phyloP scores from a whole-genome alignment of 1,284 basidiomycete genomes.

The Xerocomus nothofagi region DNA sequence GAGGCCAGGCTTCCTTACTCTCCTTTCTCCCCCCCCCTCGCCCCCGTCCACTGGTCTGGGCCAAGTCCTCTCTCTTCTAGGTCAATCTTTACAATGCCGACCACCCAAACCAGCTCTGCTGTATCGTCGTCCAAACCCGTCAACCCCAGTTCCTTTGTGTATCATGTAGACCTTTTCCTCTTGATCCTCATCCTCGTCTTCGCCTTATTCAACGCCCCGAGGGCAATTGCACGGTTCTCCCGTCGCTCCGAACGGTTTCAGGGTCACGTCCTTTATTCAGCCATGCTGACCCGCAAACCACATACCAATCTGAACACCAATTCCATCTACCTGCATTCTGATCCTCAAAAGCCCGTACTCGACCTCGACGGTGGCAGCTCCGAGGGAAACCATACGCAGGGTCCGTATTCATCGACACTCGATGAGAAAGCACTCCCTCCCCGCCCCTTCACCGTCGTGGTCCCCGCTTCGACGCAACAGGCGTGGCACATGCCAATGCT shows the following conservation, averaged over 20 bases:
- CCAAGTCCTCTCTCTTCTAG: slow-evolving; percentile 2
- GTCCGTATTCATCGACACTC: not conserved
- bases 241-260: slow-evolving; percentile 44
- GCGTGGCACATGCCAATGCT: slow-evolving; percentile 50
- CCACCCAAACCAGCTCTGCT: not conserved
- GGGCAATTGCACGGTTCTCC: slow-evolving; percentile 50
- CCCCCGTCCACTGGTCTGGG: not conserved
- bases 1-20: not conserved
- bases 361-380: slow-evolving; percentile 21
- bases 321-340: slow-evolving; percentile 24
- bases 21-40: not conserved
- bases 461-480: slow-evolving; percentile 1
- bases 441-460: slow-evolving; percentile 18
- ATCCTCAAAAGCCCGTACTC: slow-evolving; percentile 18
- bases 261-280: slow-evolving; percentile 44
- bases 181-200: slow-evolving; percentile 40
- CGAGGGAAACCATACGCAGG: slow-evolving; percentile 12
- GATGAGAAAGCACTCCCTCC: slow-evolving; percentile 20
- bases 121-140: not conserved
- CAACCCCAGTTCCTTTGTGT: slow-evolving; percentile 35
- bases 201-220: slow-evolving; percentile 45
- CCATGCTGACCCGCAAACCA: slow-evolving; percentile 8
- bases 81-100: slow-evolving; percentile 13
- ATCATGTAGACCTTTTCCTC: slow-evolving; percentile 46
- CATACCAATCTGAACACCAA: slow-evolving; percentile 23